A percentile compares a stretch with the other conserved stretches of the same genome.
Conservation (phyloP, 805 yeast genomes). For the Scheffersomyces spartinae region DNA sequence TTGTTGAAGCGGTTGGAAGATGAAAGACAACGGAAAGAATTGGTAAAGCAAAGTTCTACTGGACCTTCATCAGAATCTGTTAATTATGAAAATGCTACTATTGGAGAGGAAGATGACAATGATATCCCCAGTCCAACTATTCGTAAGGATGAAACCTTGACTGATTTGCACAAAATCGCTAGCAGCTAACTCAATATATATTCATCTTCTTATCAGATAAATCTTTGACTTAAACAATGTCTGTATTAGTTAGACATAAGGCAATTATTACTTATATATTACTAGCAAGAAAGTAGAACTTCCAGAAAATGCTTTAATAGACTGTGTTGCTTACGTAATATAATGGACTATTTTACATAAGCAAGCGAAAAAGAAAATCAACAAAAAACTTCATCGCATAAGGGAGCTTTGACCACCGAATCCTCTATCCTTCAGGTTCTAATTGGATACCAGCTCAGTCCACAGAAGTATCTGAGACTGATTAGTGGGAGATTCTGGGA, state of each 20-base stretch:
- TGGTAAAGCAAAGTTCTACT: constrained; percentile 1
- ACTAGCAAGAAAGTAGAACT: not conserved
- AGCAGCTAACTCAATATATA: constrained; percentile 1
- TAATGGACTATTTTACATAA: no score
- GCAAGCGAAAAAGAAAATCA: no score
- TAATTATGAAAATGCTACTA: constrained; percentile 1
- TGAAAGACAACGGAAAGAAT: constrained; percentile 8
- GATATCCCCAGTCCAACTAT: constrained; percentile 1
- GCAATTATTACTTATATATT: not conserved
- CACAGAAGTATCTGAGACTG: no score
- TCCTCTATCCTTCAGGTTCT: no score
- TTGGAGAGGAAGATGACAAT: constrained; percentile 1
- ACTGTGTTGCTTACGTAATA: not conserved
- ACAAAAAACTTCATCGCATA: no score
- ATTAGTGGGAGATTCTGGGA: no score
- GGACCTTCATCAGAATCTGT: constrained; percentile 1
- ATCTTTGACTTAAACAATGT: not conserved
- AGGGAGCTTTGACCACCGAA: no score
- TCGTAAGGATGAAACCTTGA: constrained; percentile 39
- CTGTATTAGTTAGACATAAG: not conserved
- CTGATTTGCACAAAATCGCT: constrained; percentile 36
- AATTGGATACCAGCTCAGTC: no score
- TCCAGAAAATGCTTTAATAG: not conserved
- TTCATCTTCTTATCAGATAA: not conserved
- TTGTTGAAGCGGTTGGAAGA: constrained; percentile 31